Conservation (phyloP, 1,284 basidiomycete genomes). For the Puccinia triticina region DNA sequence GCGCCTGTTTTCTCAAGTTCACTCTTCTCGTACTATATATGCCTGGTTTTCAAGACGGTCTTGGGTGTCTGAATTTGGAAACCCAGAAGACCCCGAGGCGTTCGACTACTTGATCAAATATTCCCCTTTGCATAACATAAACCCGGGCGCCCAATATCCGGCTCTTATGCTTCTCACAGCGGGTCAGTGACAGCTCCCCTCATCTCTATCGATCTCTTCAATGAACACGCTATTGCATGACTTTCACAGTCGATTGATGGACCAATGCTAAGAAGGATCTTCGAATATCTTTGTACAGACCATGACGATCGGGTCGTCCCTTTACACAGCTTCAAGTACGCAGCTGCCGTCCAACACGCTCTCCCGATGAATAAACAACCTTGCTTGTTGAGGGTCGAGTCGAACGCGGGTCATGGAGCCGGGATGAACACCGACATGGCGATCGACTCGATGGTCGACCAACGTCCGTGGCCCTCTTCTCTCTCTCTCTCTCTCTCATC, state of each 20-base stretch:
- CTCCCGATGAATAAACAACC: slow-evolving; percentile 68
- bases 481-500: not conserved
- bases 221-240: too few relatives aligned
- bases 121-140: slow-evolving; percentile 74
- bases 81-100: slow-evolving; percentile 72
- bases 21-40: slow-evolving; percentile 61
- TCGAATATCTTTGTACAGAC: slow-evolving; percentile 35
- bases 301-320: slow-evolving; percentile 80
- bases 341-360: slow-evolving; percentile 72
- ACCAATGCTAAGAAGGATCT: not conserved
- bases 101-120: slow-evolving; percentile 77
- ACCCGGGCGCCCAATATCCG: slow-evolving; percentile 66
- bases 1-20: not conserved
- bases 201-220: not conserved
- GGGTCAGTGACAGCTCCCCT: slow-evolving; percentile 61
- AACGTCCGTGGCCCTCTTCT: slow-evolving; percentile 67
- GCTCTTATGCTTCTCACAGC: slow-evolving; percentile 73
- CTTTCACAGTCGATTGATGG: too few relatives aligned
- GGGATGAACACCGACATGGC: slow-evolving; percentile 77
- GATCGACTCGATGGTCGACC: slow-evolving; percentile 74
- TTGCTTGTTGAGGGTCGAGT: slow-evolving; percentile 73
- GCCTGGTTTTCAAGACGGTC: slow-evolving; percentile 63
- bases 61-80: slow-evolving; percentile 81
- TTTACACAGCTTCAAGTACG: slow-evolving; percentile 77
- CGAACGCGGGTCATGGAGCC: slow-evolving; percentile 77